Conservation (phyloP, 495 filamentous ascomycete genomes). For the Chaetomium cochliodes region DNA sequence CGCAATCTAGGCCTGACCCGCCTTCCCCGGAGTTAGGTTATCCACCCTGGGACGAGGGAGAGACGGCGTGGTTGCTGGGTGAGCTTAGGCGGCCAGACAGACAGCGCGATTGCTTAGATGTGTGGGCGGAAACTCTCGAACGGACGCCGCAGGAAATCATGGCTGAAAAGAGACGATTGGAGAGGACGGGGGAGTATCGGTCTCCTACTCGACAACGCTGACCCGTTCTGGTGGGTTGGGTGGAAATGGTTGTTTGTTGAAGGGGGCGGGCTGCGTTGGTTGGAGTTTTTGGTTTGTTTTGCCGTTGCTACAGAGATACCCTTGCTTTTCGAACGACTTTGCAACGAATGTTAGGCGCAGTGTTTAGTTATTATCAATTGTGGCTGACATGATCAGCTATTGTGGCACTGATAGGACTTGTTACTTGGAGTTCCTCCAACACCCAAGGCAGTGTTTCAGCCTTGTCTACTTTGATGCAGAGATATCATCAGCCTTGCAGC, state of each 20-base stretch:
- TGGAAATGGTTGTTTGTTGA: background rate
- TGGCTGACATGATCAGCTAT: background rate
- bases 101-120: background rate
- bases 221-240: background rate
- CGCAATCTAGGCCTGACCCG: background rate
- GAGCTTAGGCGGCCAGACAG: conserved; percentile 9
- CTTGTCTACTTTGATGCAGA: too few species aligned
- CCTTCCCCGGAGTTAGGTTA: background rate
- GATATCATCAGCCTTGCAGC: too few species aligned
- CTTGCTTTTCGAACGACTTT: background rate
- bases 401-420: too few species aligned
- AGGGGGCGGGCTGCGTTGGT: background rate
- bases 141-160: conserved; percentile 5
- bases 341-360: background rate
- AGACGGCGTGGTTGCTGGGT: conserved; percentile 8
- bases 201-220: background rate
- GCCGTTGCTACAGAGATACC: background rate
- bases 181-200: background rate
- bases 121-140: conserved; percentile 15
- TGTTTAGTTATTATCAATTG: background rate
- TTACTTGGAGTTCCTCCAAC: too few species aligned
- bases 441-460: too few species aligned
- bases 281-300: background rate
- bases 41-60: conserved; percentile 4
- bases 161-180: conserved; percentile 10